Base-by-base conservation (phyloP, 2,329 filamentous ascomycete species). In the Colletotrichum sp. region DNA sequence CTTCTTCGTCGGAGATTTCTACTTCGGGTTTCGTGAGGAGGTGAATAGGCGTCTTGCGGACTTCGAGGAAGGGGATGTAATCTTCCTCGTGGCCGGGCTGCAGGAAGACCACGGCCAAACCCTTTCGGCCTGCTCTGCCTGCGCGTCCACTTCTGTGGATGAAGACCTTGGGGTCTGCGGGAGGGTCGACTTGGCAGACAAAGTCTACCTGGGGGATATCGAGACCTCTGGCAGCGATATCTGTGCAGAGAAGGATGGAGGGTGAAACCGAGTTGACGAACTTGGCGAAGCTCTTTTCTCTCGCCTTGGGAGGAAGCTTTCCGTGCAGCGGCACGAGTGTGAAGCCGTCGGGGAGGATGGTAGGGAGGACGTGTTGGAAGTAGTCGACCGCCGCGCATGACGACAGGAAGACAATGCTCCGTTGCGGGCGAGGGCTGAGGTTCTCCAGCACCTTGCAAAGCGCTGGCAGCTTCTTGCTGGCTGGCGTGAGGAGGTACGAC, bases 301-400 rank as follows among this genome's bases (percentile, higher is more conserved):
- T 93, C 9, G 97, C 95, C 78, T 95, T 95, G 6, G 95, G 92
- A 4, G 94, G 93, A 76, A 98, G 94, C 82, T 98, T 98, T 43
- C 97, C 97, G 80, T 99, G 97, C 1, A 99, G 87, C 0, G 96
- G 93, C 9, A 98, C 89, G 5, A 98, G 85, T 0, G 90, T 86
- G 79, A 95, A 94, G 2, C 89, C 87, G 11, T 88, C 82, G 2
- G 93, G 93, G 1, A 99, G 85, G 8, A 98, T 84, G 3, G 88
- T 84, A 0, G 94, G 94, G 2, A 99, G 87, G 8, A 98, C 87
- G 77, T 95, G 90, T 74, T 96, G 92, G 81, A 98, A 97, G 84
- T 98, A 98, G 82, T 98, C 96, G 74, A 99, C 97, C 1, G 94
- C 94, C 36, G 95, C 96, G 82, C 97, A 98, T 3, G 96, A 98